phyloP scores from a whole-genome alignment of 169 alveolate genomes.

The Fabrea salina region DNA sequence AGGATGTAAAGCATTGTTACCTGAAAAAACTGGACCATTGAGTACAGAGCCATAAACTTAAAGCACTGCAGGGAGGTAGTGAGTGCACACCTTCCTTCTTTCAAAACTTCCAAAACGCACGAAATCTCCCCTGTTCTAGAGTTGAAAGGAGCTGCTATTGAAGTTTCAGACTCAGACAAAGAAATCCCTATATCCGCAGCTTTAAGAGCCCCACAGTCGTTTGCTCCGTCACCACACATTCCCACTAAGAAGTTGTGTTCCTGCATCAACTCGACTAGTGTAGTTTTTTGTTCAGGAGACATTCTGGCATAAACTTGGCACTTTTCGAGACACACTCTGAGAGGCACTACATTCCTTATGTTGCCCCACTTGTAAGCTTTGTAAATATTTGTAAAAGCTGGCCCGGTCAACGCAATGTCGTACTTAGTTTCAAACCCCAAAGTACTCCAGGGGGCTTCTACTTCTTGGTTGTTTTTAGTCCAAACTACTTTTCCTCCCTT shows the following conservation, averaged over 20 bases:
- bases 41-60: slow-evolving; percentile 83
- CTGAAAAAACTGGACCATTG: slow-evolving; percentile 76
- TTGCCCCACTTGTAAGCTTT: background rate
- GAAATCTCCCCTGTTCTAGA: slow-evolving; percentile 69
- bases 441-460: background rate
- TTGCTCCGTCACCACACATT: slow-evolving; percentile 92
- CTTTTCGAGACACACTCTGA: slow-evolving; percentile 40
- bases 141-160: slow-evolving; percentile 90
- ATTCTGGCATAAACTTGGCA: slow-evolving; percentile 77
- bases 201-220: slow-evolving; percentile 87
- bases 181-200: slow-evolving; percentile 87
- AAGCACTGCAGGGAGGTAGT: slow-evolving; percentile 80
- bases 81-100: slow-evolving; percentile 84
- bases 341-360: background rate
- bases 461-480: background rate
- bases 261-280: slow-evolving; percentile 64
- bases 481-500: background rate
- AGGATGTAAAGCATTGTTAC: slow-evolving; percentile 67
- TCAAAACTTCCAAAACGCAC: slow-evolving; percentile 66
- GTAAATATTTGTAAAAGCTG: slow-evolving; percentile 41
- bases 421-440: slow-evolving; percentile 6
- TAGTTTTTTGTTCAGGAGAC: slow-evolving; percentile 88
- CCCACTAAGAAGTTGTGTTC: slow-evolving; percentile 54
- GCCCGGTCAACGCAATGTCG: slow-evolving; percentile 53
- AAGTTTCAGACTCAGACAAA: slow-evolving; percentile 79